Conservation (phyloP, 345 rosid genomes). For the Euphorbia pulcherrima region DNA sequence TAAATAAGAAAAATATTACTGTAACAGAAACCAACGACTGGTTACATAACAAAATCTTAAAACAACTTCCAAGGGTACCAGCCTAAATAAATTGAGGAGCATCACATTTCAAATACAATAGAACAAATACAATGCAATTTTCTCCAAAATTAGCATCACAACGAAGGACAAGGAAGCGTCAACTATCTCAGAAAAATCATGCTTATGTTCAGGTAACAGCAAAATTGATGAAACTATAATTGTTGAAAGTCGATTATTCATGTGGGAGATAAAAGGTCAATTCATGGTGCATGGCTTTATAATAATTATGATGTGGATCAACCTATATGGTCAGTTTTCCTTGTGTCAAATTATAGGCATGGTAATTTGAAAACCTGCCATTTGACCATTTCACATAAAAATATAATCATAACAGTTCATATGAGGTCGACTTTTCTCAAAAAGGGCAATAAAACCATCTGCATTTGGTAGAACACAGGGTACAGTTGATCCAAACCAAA, state of each 20-base stretch:
- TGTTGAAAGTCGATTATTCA: neutral
- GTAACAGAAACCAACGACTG: neutral
- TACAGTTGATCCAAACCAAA: neutral
- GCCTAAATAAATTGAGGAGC: neutral
- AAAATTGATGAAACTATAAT: neutral
- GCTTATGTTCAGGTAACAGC: neutral
- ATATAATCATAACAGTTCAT: neutral
- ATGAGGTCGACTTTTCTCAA: no score
- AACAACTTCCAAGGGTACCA: neutral
- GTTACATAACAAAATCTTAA: neutral
- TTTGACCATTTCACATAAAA: neutral
- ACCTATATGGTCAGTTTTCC: neutral
- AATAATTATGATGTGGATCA: neutral
- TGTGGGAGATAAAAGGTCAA: neutral
- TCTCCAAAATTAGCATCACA: neutral
- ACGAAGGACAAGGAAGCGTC: neutral
- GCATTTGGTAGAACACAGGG: neutral
- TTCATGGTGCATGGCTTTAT: neutral
- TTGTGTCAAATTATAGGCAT: neutral
- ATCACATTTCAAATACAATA: no score
- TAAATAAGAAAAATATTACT: neutral
- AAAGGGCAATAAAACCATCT: no score
- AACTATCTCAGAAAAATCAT: neutral
- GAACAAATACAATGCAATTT: neutral
- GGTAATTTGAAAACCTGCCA: neutral